phyloP scores from a whole-genome alignment of 2,329 filamentous ascomycete species.

The Phyllosticta citriasiana region DNA sequence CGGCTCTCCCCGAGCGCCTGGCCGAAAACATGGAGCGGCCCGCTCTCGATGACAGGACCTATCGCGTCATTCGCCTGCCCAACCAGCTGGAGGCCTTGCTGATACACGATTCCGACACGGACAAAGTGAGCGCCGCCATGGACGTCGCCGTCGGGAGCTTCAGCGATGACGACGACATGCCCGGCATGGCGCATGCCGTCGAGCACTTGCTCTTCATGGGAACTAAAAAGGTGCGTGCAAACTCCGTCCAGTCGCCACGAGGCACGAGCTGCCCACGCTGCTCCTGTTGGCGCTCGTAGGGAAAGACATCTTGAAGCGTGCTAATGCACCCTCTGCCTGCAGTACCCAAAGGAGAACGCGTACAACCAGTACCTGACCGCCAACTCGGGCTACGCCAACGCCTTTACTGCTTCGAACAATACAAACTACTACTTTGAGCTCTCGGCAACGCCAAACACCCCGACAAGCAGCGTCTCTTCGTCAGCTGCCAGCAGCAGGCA shows the following conservation, averaged over 20 bases:
- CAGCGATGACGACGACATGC: slow-evolving; percentile 82
- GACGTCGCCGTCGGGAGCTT: slow-evolving; percentile 96
- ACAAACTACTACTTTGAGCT: slow-evolving; percentile 99
- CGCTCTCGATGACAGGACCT: slow-evolving; percentile 73
- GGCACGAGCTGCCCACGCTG: background rate
- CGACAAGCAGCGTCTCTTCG: slow-evolving; percentile 39
- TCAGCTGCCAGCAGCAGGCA: slow-evolving; percentile 27
- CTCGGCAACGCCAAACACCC: slow-evolving; percentile 58
- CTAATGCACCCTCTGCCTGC: slow-evolving; percentile 9
- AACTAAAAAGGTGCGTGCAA: slow-evolving; percentile 64
- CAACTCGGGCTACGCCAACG: slow-evolving; percentile 87
- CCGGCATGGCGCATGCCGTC: slow-evolving; percentile 89
- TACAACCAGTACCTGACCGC: slow-evolving; percentile 88
- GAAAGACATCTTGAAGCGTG: background rate
- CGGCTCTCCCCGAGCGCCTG: slow-evolving; percentile 23
- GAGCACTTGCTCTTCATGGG: slow-evolving; percentile 98
- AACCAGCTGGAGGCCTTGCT: slow-evolving; percentile 87
- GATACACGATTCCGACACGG: slow-evolving; percentile 87
- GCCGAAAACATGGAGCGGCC: slow-evolving; percentile 71
- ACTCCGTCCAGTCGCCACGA: background rate
- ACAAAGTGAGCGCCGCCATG: slow-evolving; percentile 91
- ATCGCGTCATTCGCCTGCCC: slow-evolving; percentile 72
- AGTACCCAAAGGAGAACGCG: slow-evolving; percentile 89
- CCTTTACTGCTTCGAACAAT: slow-evolving; percentile 84
- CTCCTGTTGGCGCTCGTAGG: background rate